Conservation (phyloP, 257 asterid species). For the Coffea canephora region DNA sequence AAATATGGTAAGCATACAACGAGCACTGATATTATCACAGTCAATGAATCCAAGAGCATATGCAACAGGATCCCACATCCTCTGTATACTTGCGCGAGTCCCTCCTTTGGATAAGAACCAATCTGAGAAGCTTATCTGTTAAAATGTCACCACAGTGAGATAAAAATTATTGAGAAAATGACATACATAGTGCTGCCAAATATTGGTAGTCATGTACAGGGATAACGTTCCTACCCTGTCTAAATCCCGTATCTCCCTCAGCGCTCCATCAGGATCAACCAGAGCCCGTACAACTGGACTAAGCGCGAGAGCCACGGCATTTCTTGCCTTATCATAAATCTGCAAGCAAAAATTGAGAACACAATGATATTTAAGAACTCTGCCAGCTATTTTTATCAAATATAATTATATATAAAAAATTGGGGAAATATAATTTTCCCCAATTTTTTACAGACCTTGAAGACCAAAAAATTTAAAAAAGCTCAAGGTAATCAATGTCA, state of each 20-base stretch:
- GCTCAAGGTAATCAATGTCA: too few relatives aligned
- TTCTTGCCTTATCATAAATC: slow-evolving; percentile 92
- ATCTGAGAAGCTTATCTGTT: slow-evolving; percentile 89
- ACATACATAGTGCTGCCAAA: neutral
- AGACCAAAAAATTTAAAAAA: too few relatives aligned
- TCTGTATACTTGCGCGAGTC: slow-evolving; percentile 85
- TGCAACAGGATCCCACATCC: slow-evolving; percentile 99
- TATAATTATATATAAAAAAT: too few relatives aligned
- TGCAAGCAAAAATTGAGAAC: slow-evolving; percentile 41
- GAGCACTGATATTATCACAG: slow-evolving; percentile 97
- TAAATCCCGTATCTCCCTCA: slow-evolving; percentile 67
- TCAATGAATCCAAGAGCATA: slow-evolving; percentile 99
- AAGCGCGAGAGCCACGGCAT: slow-evolving; percentile 95
- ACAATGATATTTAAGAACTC: neutral
- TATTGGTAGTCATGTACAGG: neutral
- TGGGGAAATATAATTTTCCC: too few relatives aligned
- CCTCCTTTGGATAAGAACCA: slow-evolving; percentile 99
- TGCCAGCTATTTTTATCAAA: neutral
- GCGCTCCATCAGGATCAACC: slow-evolving; percentile 97
- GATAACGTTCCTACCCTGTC: slow-evolving; percentile 57
- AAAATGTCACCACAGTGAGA: slow-evolving; percentile 18
- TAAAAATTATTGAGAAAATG: neutral
- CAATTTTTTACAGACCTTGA: too few relatives aligned
- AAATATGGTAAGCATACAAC: slow-evolving; percentile 98
- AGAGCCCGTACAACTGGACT: slow-evolving; percentile 99